Evolutionary conservation across 306 rosid species (phyloP).

Genomic region (Cucumis melo): DNA sequence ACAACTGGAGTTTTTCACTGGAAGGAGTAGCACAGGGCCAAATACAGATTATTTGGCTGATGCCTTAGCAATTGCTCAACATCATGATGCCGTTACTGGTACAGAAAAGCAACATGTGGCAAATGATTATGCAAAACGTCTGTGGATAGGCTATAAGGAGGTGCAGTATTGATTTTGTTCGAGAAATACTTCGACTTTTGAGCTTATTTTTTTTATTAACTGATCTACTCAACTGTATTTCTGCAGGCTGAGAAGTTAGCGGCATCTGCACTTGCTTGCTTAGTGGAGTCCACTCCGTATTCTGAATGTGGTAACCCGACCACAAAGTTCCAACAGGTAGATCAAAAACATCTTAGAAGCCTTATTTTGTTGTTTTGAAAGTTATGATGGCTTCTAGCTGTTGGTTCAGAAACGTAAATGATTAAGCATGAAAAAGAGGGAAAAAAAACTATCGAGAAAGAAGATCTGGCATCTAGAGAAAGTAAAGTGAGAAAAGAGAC

Average conservation of each 20-base stretch:
- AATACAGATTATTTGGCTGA: slow-evolving; percentile 81
- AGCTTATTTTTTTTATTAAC: neutral
- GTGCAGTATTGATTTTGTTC: slow-evolving; percentile 6
- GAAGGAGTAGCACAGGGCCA: slow-evolving; percentile 48
- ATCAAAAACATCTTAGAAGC: neutral
- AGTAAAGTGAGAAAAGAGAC: neutral
- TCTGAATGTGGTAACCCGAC: slow-evolving; percentile 22
- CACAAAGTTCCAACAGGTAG: slow-evolving; percentile 35
- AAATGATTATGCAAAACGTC: slow-evolving; percentile 88
- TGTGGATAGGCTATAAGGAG: slow-evolving; percentile 37
- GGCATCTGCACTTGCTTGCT: slow-evolving; percentile 32
- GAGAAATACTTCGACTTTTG: neutral
- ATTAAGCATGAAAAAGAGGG: neutral
- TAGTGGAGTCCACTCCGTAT: slow-evolving; percentile 18
- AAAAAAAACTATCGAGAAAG: neutral
- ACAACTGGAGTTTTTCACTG: slow-evolving; percentile 72
- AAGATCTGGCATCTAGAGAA: neutral
- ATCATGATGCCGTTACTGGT: slow-evolving; percentile 87
- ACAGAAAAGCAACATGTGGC: slow-evolving; percentile 93
- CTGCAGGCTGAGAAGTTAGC: slow-evolving; percentile 36
- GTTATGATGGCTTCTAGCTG: neutral
- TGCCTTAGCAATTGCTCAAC: slow-evolving; percentile 89
- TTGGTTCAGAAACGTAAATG: neutral
- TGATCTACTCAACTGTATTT: neutral
- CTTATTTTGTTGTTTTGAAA: neutral